phyloP scores from a whole-genome alignment of 2,329 filamentous ascomycete species.

The Leptographium radiaticola region DNA sequence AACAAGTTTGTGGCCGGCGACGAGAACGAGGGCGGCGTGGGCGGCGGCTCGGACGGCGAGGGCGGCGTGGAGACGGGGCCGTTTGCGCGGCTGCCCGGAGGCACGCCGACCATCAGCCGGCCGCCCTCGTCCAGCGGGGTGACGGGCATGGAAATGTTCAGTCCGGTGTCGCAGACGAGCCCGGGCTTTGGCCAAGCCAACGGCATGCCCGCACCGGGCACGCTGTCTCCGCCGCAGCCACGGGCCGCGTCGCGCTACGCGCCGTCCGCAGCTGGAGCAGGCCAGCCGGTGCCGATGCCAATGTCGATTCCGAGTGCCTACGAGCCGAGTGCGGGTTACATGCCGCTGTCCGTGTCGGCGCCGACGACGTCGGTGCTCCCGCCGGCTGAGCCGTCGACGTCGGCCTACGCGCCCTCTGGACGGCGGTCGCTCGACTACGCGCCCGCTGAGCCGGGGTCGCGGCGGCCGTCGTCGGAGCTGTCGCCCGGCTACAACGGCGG shows the following conservation, averaged over 20 bases:
- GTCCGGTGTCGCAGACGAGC: slow-evolving; percentile 26
- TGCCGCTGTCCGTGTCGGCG: slow-evolving; percentile 8
- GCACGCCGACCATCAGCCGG: slow-evolving; percentile 61
- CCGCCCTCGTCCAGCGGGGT: slow-evolving; percentile 54
- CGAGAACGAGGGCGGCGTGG: slow-evolving; percentile 54
- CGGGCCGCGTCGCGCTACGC: slow-evolving; percentile 39
- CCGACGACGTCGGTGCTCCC: neutral
- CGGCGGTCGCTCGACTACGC: slow-evolving; percentile 5
- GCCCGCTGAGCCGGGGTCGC: slow-evolving; percentile 8
- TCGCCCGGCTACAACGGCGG: slow-evolving; percentile 19
- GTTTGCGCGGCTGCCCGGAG: slow-evolving; percentile 70
- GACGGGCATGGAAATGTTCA: slow-evolving; percentile 61
- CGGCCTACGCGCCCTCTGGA: neutral
- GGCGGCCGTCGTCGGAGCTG: slow-evolving; percentile 27
- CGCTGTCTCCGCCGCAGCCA: slow-evolving; percentile 22
- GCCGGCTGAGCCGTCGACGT: slow-evolving; percentile 13
- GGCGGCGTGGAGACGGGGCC: slow-evolving; percentile 54
- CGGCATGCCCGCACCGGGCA: slow-evolving; percentile 13
- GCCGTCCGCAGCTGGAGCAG: slow-evolving; percentile 18
- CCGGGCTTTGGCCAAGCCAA: slow-evolving; percentile 17
- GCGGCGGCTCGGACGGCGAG: slow-evolving; percentile 37
- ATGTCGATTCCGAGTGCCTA: slow-evolving; percentile 15
- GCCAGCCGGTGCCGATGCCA: slow-evolving; percentile 12
- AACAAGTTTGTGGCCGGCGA: slow-evolving; percentile 95
- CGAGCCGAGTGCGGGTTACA: slow-evolving; percentile 16